These are phyloP conservation scores for Sporopachydermia lactativora DNA, from an alignment of 805 yeast species.

Conservation along the genomic window DNA sequence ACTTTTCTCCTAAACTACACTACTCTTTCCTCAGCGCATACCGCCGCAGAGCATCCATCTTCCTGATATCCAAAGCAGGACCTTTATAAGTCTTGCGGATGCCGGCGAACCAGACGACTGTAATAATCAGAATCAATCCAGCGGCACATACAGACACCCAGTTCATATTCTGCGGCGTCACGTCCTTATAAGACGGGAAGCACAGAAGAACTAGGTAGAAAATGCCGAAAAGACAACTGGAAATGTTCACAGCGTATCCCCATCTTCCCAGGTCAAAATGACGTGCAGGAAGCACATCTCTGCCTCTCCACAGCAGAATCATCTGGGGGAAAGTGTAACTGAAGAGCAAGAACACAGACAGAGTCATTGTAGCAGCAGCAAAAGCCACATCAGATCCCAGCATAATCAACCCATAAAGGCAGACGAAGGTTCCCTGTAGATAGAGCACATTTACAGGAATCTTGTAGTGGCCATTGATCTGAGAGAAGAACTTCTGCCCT, in stretches of 20 bases:
- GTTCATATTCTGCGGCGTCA: not conserved
- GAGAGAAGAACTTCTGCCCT: slow-evolving; percentile 12
- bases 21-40: not conserved
- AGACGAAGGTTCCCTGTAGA: slow-evolving; percentile 6
- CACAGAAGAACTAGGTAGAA: not conserved
- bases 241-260: not conserved
- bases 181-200: slow-evolving; percentile 1
- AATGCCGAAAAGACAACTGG: not conserved
- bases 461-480: slow-evolving; percentile 11
- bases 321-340: slow-evolving; percentile 13
- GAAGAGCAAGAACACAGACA: slow-evolving; percentile 12
- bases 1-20: too few species aligned
- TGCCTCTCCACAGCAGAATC: slow-evolving; percentile 5
- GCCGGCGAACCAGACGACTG: not conserved
- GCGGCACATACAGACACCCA: not conserved
- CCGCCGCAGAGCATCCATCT: not conserved
- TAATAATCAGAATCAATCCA: not conserved
- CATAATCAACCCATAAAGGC: slow-evolving; percentile 11
- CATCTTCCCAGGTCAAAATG: not conserved
- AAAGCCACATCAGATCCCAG: slow-evolving; percentile 13
- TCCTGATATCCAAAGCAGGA: not conserved
- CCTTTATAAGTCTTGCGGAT: not conserved
- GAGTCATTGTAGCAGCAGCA: slow-evolving; percentile 14
- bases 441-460: slow-evolving; percentile 10
- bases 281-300: not conserved